Percentiles rank a stretch among this genome's conserved stretches.
Evolutionary conservation across 148 eudicot species (phyloP).

Genomic region (Rhododendron simsii): DNA sequence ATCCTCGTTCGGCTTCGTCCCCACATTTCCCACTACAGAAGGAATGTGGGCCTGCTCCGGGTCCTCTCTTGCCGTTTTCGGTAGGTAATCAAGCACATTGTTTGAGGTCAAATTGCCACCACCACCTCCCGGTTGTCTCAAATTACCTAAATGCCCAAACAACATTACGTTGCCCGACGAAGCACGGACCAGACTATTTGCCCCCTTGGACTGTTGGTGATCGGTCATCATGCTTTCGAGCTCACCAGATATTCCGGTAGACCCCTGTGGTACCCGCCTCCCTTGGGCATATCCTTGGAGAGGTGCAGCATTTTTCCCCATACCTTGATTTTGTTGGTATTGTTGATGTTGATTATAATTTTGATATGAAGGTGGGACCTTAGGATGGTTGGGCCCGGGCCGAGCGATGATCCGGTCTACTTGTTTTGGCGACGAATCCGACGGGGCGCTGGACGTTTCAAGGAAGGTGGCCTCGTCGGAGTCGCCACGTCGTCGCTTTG

Average conservation of each 20-base stretch:
- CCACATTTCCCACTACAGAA: constrained; percentile 54
- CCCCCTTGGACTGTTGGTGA: constrained; percentile 53
- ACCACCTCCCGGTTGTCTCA: constrained; percentile 46
- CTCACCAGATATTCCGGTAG: constrained; percentile 67
- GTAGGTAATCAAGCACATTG: constrained; percentile 12
- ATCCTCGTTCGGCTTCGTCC: constrained; percentile 31
- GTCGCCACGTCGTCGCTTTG: constrained; percentile 38
- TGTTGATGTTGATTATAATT: constrained; percentile 16
- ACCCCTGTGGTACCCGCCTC: constrained; percentile 37
- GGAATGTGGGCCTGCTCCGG: constrained; percentile 24
- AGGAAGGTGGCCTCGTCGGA: constrained; percentile 28
- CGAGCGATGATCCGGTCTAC: constrained; percentile 22
- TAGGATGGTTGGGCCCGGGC: constrained; percentile 29
- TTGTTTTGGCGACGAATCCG: constrained; percentile 18
- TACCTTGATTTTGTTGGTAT: constrained; percentile 6
- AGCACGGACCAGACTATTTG: constrained; percentile 50
- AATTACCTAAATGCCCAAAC: constrained; percentile 62
- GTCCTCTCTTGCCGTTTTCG: constrained; percentile 17
- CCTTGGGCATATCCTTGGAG: constrained; percentile 20
- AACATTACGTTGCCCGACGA: constrained; percentile 81
- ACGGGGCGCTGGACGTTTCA: constrained; percentile 9
- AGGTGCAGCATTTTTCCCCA: constrained; percentile 5
- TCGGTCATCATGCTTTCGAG: constrained; percentile 78
- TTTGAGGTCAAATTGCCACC: constrained; percentile 11
- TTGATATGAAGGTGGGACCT: constrained; percentile 18